phyloP scores from a whole-genome alignment of 148 eudicot species.

The Vaccinium darrowii region DNA sequence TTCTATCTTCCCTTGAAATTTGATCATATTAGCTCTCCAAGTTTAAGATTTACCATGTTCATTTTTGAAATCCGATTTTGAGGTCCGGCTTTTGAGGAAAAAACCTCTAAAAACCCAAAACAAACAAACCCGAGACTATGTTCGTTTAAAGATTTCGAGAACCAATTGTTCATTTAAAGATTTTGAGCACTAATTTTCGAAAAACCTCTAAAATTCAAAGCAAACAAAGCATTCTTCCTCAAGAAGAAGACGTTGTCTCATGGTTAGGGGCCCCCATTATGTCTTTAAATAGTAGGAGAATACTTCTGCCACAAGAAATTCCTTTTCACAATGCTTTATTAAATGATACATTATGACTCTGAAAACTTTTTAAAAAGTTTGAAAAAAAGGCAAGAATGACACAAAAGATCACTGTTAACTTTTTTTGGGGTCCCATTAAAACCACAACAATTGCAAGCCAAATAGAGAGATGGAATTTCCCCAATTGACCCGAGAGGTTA shows the following conservation, averaged over 20 bases:
- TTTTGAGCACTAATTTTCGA: too few species aligned
- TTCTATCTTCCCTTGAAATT: background rate
- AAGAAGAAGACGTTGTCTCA: background rate
- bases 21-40: too few species aligned
- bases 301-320: conserved; percentile 13
- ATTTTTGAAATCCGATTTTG: too few species aligned
- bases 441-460: background rate
- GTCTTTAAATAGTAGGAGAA: conserved; percentile 2
- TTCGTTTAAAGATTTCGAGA: too few species aligned
- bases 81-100: too few species aligned
- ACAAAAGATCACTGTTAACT: background rate
- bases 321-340: background rate
- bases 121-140: too few species aligned
- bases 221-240: too few species aligned
- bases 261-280: conserved; percentile 15
- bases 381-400: background rate
- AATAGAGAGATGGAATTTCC: background rate
- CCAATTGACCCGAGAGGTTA: background rate
- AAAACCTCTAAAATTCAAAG: too few species aligned
- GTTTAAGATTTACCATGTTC: too few species aligned
- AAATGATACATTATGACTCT: background rate
- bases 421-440: background rate
- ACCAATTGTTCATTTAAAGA: too few species aligned
- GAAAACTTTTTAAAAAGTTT: background rate
- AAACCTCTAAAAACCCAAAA: too few species aligned